phyloP scores from a whole-genome alignment of 441 rosid species.

The Arabidopsis lyrata region DNA sequence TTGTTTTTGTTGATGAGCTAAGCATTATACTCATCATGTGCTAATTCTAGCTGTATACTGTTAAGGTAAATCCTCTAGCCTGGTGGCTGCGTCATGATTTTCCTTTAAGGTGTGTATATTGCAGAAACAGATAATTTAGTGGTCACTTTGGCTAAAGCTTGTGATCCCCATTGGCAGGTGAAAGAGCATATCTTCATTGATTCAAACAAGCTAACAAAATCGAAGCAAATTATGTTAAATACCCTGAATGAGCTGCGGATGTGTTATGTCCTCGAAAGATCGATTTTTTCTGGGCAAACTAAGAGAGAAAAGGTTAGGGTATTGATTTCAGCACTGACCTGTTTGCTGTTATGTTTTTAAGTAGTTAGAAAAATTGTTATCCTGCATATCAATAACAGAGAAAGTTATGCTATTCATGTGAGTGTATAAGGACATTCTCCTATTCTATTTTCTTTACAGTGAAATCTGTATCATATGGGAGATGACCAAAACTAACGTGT shows the following conservation, averaged over 20 bases:
- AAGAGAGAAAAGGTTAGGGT: constrained; percentile 76
- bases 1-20: constrained; percentile 12
- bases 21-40: constrained; percentile 6
- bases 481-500: constrained; percentile 25
- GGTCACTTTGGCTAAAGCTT: constrained; percentile 30
- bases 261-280: constrained; percentile 71
- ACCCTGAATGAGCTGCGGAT: constrained; percentile 91
- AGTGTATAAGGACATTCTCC: constrained; percentile 20
- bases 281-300: constrained; percentile 51
- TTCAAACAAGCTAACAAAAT: constrained; percentile 78
- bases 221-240: constrained; percentile 85
- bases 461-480: constrained; percentile 8
- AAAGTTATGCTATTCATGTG: constrained; percentile 4
- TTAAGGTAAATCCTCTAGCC: constrained; percentile 16
- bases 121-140: constrained; percentile 17
- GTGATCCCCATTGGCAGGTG: constrained; percentile 61
- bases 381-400: constrained; percentile 29
- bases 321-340: constrained; percentile 23
- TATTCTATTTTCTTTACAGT: constrained; percentile 5
- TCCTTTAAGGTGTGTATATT: constrained; percentile 1
- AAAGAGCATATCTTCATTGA: constrained; percentile 75
- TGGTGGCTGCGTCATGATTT: constrained; percentile 8
- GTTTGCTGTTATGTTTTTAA: constrained; percentile 24
- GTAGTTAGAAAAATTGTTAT: constrained; percentile 9
- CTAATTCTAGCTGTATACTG: neutral